Percentiles rank a stretch among this genome's conserved stretches.
Conservation (phyloP, 495 filamentous ascomycete genomes). For the Elasticomyces elasticus region DNA sequence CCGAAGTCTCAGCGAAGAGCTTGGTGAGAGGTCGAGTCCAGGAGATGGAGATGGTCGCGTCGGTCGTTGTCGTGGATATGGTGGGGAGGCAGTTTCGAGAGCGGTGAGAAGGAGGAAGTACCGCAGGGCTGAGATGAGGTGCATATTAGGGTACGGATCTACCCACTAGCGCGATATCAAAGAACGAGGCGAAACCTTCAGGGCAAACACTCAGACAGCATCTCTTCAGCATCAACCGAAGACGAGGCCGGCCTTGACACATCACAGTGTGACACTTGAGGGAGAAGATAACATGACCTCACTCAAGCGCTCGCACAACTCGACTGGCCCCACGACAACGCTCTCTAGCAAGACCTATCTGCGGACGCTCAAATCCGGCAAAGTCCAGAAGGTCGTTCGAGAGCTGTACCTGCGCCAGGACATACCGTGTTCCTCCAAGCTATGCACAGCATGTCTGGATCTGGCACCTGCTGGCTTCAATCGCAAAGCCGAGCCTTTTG, state of each 20-base stretch:
- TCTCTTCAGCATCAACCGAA: not conserved
- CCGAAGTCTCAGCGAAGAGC: constrained; percentile 7
- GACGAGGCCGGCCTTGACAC: not conserved
- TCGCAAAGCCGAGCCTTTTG: constrained; percentile 63
- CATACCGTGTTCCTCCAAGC: constrained; percentile 89
- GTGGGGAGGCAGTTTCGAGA: too few species aligned
- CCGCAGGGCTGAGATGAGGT: not conserved
- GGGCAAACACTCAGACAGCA: not conserved
- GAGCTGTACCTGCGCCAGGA: constrained; percentile 93
- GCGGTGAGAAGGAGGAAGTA: not conserved
- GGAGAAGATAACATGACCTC: constrained; percentile 60
- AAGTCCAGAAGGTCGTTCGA: constrained; percentile 95
- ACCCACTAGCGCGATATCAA: too few species aligned
- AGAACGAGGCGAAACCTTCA: not conserved
- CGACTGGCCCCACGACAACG: constrained; percentile 60
- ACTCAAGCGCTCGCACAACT: constrained; percentile 62
- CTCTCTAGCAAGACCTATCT: constrained; percentile 90
- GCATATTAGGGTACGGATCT: not conserved
- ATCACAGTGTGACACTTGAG: too few species aligned
- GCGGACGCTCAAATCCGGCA: constrained; percentile 82
- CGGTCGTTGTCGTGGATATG: not conserved
- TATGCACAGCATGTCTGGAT: constrained; percentile 64
- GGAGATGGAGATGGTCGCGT: not conserved
- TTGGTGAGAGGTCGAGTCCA: not conserved
- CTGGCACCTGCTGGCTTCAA: constrained; percentile 66